Percentiles rank a stretch among this genome's conserved stretches.
These are phyloP conservation scores for Vitrella brassicaformis DNA, from an alignment of 73 alveolate genomes.

Conservation along the genomic window DNA sequence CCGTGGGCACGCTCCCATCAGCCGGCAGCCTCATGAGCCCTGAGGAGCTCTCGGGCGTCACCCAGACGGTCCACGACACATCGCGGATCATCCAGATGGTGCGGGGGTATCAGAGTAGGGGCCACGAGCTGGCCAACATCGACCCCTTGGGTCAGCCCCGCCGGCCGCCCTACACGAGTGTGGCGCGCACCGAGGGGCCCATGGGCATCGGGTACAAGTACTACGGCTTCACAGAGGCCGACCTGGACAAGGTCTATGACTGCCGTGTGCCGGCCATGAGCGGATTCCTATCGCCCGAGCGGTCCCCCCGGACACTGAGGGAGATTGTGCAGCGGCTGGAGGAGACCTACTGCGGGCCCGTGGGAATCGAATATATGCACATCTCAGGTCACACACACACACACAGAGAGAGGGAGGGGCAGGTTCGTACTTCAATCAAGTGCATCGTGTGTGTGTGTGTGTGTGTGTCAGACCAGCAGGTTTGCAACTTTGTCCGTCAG, in stretches of 20 bases:
- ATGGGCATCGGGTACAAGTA: conserved; percentile 19
- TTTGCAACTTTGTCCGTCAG: conserved; percentile 24
- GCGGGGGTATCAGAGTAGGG: conserved; percentile 39
- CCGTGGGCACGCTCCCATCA: not conserved
- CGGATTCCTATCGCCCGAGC: conserved; percentile 40
- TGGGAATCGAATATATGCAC: conserved; percentile 57
- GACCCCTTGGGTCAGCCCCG: conserved; percentile 39
- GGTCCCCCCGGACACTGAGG: conserved; percentile 37
- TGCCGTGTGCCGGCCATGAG: conserved; percentile 33
- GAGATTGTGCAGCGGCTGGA: conserved; percentile 39
- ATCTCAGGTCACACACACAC: too few species aligned
- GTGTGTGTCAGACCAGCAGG: too few species aligned
- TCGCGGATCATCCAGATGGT: conserved; percentile 24
- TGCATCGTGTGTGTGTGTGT: too few species aligned
- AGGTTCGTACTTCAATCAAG: too few species aligned
- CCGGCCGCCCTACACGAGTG: not conserved
- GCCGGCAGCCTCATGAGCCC: not conserved
- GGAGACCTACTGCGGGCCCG: conserved; percentile 46
- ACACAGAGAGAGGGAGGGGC: too few species aligned
- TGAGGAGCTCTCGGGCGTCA: not conserved
- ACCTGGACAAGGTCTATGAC: conserved; percentile 37
- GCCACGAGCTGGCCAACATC: conserved; percentile 45
- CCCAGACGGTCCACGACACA: conserved; percentile 18
- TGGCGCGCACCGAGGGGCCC: conserved; percentile 2
- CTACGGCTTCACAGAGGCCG: conserved; percentile 49